phyloP scores from a whole-genome alignment of 305 asterid genomes.

The Ajuga reptans region DNA sequence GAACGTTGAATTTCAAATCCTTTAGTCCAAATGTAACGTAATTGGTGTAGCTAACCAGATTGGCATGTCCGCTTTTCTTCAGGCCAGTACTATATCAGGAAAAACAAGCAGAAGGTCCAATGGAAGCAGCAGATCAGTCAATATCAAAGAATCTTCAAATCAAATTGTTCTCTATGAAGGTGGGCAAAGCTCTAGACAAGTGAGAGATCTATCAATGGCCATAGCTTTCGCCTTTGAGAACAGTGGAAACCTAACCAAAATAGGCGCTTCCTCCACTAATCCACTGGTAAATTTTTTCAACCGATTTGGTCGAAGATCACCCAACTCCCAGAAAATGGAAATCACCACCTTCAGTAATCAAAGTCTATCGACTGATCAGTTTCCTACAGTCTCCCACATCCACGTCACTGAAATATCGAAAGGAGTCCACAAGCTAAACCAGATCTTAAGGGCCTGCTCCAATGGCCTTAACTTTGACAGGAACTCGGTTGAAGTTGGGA shows the following conservation, averaged over 20 bases:
- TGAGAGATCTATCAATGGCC: constrained; percentile 52
- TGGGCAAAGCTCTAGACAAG: constrained; percentile 40
- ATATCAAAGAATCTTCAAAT: constrained; percentile 40
- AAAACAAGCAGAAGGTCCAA: constrained; percentile 34
- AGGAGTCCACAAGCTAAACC: constrained; percentile 66
- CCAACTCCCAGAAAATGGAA: constrained; percentile 34
- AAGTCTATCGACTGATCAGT: constrained; percentile 24
- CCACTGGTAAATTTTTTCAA: constrained; percentile 60
- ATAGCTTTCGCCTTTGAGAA: constrained; percentile 62
- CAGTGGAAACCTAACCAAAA: constrained; percentile 45
- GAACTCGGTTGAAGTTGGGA: constrained; percentile 54
- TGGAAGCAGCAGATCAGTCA: constrained; percentile 31
- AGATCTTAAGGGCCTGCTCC: constrained; percentile 53
- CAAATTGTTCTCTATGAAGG: constrained; percentile 56
- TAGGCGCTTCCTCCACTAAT: constrained; percentile 39
- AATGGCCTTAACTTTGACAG: constrained; percentile 48
- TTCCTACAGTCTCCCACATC: constrained; percentile 44
- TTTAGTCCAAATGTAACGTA: neutral
- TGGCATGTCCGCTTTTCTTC: neutral
- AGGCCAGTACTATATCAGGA: constrained; percentile 25
- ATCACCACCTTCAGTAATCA: constrained; percentile 16
- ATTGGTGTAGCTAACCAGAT: neutral
- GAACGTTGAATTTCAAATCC: neutral
- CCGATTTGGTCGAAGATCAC: constrained; percentile 54
- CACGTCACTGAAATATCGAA: constrained; percentile 60